Percentiles rank a stretch among this genome's conserved stretches.
Evolutionary conservation across 345 rosid genomes (phyloP).

Genomic region (Geranium brycei): DNA sequence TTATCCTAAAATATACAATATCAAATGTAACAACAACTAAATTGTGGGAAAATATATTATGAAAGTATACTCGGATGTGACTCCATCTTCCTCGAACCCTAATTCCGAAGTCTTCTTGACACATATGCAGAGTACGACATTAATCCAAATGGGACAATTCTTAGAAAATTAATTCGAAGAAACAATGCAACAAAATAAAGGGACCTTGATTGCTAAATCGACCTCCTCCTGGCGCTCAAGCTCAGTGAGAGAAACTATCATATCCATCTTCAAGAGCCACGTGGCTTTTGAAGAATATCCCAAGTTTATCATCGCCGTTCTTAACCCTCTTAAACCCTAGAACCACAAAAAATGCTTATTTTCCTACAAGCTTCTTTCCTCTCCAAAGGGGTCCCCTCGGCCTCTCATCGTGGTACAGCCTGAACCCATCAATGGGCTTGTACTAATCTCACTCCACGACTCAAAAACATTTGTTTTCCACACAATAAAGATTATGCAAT

Average conservation of each 20-base stretch:
- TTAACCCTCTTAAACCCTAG: slow-evolving; percentile 69
- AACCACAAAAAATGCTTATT: slow-evolving; percentile 67
- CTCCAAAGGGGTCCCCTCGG: slow-evolving; percentile 94
- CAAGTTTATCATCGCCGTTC: slow-evolving; percentile 58
- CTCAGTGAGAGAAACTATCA: slow-evolving; percentile 66
- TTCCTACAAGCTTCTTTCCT: slow-evolving; percentile 80
- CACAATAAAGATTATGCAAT: neutral
- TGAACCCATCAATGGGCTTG: slow-evolving; percentile 19
- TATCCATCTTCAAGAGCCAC: slow-evolving; percentile 77
- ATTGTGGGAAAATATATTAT: too few species aligned
- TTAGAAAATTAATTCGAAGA: neutral
- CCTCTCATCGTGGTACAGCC: slow-evolving; percentile 74
- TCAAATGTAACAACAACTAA: too few species aligned
- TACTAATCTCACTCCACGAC: neutral
- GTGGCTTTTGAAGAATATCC: slow-evolving; percentile 51
- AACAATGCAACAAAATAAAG: neutral
- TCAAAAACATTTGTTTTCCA: neutral
- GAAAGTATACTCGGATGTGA: too few species aligned
- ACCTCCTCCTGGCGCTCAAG: slow-evolving; percentile 86
- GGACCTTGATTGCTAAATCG: slow-evolving; percentile 52
- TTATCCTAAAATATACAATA: too few species aligned
- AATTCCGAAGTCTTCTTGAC: too few species aligned
- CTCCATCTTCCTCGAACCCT: too few species aligned
- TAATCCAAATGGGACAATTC: neutral
- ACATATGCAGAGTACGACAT: too few species aligned